Conservation (phyloP, 2,329 filamentous ascomycete genomes). For the Colletotrichum truncatum region DNA sequence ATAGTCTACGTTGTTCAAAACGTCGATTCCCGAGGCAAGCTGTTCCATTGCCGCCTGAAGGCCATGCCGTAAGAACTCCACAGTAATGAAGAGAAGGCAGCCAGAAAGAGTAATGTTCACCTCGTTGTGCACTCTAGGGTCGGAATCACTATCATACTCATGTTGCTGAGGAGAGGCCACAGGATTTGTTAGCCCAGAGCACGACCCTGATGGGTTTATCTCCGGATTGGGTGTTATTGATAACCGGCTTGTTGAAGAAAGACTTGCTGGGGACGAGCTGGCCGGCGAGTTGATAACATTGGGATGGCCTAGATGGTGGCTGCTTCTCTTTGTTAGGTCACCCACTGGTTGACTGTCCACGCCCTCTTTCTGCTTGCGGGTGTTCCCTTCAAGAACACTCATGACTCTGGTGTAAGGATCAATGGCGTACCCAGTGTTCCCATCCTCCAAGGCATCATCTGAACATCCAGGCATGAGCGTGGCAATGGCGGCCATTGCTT, state of each 20-base stretch:
- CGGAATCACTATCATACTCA: slow-evolving; percentile 3
- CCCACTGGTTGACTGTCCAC: neutral
- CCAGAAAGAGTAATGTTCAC: slow-evolving; percentile 47
- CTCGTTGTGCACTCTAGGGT: neutral
- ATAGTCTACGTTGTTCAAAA: slow-evolving; percentile 21
- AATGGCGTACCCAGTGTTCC: neutral
- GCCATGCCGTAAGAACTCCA: slow-evolving; percentile 56
- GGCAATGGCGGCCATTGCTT: slow-evolving; percentile 60
- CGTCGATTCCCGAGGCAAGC: slow-evolving; percentile 18
- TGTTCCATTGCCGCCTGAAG: slow-evolving; percentile 15
- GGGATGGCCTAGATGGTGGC: neutral
- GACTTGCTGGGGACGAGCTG: slow-evolving; percentile 11
- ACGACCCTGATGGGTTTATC: neutral
- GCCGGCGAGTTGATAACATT: neutral
- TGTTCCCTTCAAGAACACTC: neutral
- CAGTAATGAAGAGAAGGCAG: slow-evolving; percentile 61
- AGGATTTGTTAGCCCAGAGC: neutral
- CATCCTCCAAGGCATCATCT: slow-evolving; percentile 4
- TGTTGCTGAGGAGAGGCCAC: slow-evolving; percentile 49
- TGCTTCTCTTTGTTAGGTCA: neutral
- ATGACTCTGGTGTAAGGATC: neutral
- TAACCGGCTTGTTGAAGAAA: neutral
- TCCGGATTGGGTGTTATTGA: slow-evolving; percentile 12
- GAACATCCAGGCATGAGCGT: slow-evolving; percentile 38
- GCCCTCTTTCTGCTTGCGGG: neutral